Conservation (phyloP, 2,329 filamentous ascomycete genomes). For the Fonsecaea multimorphosa region DNA sequence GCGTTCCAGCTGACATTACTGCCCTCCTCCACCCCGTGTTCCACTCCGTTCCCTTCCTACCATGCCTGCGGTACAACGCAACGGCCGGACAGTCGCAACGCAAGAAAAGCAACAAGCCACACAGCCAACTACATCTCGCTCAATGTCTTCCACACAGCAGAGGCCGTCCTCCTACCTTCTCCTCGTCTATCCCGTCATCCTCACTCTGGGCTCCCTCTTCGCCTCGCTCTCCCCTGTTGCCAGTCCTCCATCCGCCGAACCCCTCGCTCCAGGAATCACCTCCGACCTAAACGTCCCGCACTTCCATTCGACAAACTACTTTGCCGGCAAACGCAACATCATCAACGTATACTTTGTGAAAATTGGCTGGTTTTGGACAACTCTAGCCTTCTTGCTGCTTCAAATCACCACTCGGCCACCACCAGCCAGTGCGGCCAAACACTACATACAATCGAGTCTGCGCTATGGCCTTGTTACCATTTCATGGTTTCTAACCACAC, state of each 20-base stretch:
- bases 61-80: constrained; percentile 34
- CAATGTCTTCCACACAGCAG: constrained; percentile 16
- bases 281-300: constrained; percentile 39
- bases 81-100: constrained; percentile 22
- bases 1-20: constrained; percentile 2
- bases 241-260: constrained; percentile 52
- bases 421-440: constrained; percentile 24
- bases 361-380: constrained; percentile 91
- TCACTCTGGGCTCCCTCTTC: constrained; percentile 82
- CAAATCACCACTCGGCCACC: constrained; percentile 65
- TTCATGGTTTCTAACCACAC: constrained; percentile 86
- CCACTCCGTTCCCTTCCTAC: background rate
- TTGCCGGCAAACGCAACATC: constrained; percentile 89
- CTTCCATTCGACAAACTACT: constrained; percentile 65
- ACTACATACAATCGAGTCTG: constrained; percentile 61
- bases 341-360: constrained; percentile 96
- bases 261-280: constrained; percentile 42
- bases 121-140: background rate
- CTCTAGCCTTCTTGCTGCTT: constrained; percentile 73
- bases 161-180: constrained; percentile 51
- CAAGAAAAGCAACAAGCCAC: constrained; percentile 19
- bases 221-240: constrained; percentile 75
- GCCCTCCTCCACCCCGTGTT: background rate
- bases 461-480: constrained; percentile 75
- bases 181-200: constrained; percentile 74